phyloP scores from a whole-genome alignment of 1,284 basidiomycete genomes.

The Kalmanozyma brasiliensis region DNA sequence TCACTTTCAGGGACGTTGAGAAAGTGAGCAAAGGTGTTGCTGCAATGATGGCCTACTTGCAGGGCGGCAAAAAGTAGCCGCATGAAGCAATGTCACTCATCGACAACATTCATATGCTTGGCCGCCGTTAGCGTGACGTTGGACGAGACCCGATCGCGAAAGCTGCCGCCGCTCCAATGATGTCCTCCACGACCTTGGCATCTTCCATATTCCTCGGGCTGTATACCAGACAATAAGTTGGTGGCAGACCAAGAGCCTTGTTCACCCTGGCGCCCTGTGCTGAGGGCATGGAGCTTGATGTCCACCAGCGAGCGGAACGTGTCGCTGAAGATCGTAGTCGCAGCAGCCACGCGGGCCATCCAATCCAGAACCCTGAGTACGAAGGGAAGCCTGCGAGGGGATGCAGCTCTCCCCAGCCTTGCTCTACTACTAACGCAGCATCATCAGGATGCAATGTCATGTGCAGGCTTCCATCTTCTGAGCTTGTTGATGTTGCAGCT shows the following conservation, averaged over 20 bases:
- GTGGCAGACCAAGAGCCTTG: conserved; percentile 39
- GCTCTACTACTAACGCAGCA: conserved; percentile 31
- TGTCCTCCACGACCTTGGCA: conserved; percentile 24
- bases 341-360: conserved; percentile 39
- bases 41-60: conserved; percentile 45
- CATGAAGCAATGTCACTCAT: neutral
- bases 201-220: conserved; percentile 44
- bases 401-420: conserved; percentile 53
- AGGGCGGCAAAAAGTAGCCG: conserved; percentile 27
- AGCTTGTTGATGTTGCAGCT: neutral
- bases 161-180: conserved; percentile 31
- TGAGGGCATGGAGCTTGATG: conserved; percentile 17
- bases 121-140: neutral
- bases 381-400: conserved; percentile 44
- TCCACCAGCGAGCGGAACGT: conserved; percentile 36
- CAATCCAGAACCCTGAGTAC: conserved; percentile 42
- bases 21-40: conserved; percentile 60
- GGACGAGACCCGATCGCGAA: conserved; percentile 39
- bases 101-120: neutral
- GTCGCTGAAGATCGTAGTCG: conserved; percentile 2
- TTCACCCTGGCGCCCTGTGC: neutral
- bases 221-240: conserved; percentile 52
- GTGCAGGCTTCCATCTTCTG: conserved; percentile 47
- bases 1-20: conserved; percentile 85
- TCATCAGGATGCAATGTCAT: conserved; percentile 44